Base-by-base conservation (phyloP, 2,329 filamentous ascomycete genomes). In the Verticillium isaacii region DNA sequence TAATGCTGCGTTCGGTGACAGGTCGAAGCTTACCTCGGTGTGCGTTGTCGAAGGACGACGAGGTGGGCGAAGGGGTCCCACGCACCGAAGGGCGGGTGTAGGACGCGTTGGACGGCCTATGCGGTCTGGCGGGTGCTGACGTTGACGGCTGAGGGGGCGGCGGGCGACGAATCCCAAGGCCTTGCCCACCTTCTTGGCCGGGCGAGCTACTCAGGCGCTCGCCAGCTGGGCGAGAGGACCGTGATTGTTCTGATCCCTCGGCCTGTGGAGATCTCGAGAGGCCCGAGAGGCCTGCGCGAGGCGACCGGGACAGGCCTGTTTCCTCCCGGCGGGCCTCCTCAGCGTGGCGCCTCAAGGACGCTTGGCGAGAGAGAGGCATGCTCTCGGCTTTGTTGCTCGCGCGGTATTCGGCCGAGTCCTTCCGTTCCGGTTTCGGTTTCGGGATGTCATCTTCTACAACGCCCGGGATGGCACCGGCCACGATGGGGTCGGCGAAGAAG, bases 401-500 rank as follows among this genome's bases (percentile, higher is more conserved):
- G 17, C 32, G 45, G 8, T 11, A 32, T 12, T 57, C 55, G 9
- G n/a, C 32, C 4, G 55, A 57, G 15, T 81, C 80, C 59, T 72
- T 75, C 23, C 73, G 64, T 23, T 68, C 69, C 36, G 67, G 68
- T 60, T 74, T 71, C 9, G 77, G 71, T 61, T 72, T 78, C 1
- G 84, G 84, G 25, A 87, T 66, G 71, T 96, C 93, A 70, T 96
- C 92, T 52, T 88, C 89, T 7, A 93, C 87, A 34, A 96, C 78
- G 6, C 89, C 91, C 0, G 93, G 92, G 68, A 97, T 97, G 3
- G 88, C 84, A 23, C 83, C 84, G 14, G 84, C 85, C 59, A 97
- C 85, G 34, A 95, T 87, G 34, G 83, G 77, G 70, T 94, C 88
- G 17, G 78, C 80, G 75, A 98, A 98, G 73, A 97, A 95, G 65